Evolutionary conservation across 1,139 yeast genomes (phyloP).

Genomic region (Schwanniomyces etchellsii): DNA sequence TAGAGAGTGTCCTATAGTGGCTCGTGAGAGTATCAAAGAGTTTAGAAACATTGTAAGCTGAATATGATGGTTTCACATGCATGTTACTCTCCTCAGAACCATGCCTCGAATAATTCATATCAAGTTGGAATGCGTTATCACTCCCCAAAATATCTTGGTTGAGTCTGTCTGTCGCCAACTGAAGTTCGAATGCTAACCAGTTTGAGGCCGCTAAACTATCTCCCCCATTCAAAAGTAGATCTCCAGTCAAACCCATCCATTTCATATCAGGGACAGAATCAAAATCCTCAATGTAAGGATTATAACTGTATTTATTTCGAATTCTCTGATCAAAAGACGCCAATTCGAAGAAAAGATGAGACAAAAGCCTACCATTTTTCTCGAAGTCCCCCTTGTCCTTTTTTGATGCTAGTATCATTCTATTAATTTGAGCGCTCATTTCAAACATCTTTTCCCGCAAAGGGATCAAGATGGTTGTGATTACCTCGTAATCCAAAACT

Average conservation of each 20-base stretch:
- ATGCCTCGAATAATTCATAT: constrained; percentile 41
- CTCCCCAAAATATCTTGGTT: constrained; percentile 48
- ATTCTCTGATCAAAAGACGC: constrained; percentile 55
- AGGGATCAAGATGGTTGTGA: constrained; percentile 49
- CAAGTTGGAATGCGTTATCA: constrained; percentile 54
- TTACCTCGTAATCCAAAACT: constrained; percentile 41
- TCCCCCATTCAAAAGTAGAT: constrained; percentile 39
- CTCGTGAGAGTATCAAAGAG: constrained; percentile 63
- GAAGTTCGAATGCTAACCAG: constrained; percentile 67
- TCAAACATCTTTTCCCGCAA: constrained; percentile 41
- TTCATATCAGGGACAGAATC: constrained; percentile 25
- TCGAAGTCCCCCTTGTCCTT: constrained; percentile 15
- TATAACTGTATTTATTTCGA: constrained; percentile 49
- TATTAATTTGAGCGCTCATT: constrained; percentile 23
- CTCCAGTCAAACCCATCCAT: constrained; percentile 62
- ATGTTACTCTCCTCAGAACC: constrained; percentile 18
- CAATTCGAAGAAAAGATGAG: constrained; percentile 58
- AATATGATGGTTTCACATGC: constrained; percentile 55
- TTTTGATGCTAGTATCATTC: constrained; percentile 14
- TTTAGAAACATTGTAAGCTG: constrained; percentile 57
- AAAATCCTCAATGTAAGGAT: constrained; percentile 35
- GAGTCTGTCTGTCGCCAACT: constrained; percentile 52
- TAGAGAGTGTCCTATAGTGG: constrained; percentile 51
- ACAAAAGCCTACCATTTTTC: constrained; percentile 43
- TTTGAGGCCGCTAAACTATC: constrained; percentile 26